phyloP scores from a whole-genome alignment of 1,284 basidiomycete genomes.

The Microbotryum lychnidis-dioicae region DNA sequence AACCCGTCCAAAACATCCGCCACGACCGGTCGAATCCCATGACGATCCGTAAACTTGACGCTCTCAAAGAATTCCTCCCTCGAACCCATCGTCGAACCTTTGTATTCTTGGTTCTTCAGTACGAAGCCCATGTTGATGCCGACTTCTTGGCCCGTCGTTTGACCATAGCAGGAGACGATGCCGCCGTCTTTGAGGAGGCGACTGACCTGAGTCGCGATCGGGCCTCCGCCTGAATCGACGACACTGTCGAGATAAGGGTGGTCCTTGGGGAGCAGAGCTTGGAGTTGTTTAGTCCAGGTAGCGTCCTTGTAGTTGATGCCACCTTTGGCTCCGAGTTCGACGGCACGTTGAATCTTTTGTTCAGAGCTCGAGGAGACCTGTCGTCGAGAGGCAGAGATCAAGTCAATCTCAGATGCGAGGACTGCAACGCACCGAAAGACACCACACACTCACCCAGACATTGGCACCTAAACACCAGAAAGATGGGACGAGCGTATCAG shows the following conservation, averaged over 20 bases:
- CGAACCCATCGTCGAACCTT: slow-evolving; percentile 75
- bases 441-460: slow-evolving; percentile 53
- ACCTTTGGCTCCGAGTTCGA: slow-evolving; percentile 61
- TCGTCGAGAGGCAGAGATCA: background rate
- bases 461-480: slow-evolving; percentile 50
- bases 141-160: slow-evolving; percentile 57
- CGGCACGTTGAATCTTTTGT: slow-evolving; percentile 61
- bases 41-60: slow-evolving; percentile 59
- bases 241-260: slow-evolving; percentile 55
- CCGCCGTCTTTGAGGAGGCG: slow-evolving; percentile 62
- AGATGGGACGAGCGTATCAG: background rate
- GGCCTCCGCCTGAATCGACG: slow-evolving; percentile 71
- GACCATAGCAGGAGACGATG: slow-evolving; percentile 39
- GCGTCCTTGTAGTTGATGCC: slow-evolving; percentile 65
- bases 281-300: slow-evolving; percentile 58
- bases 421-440: background rate
- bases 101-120: slow-evolving; percentile 63
- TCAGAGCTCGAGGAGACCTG: slow-evolving; percentile 55
- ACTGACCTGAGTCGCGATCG: slow-evolving; percentile 55
- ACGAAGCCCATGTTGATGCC: slow-evolving; percentile 71
- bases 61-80: slow-evolving; percentile 62
- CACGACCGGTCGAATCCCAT: slow-evolving; percentile 63
- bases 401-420: background rate
- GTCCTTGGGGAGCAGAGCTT: slow-evolving; percentile 46
- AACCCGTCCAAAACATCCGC: slow-evolving; percentile 59